Conservation (phyloP, 1,284 basidiomycete species). For the Leccinum insolens region DNA sequence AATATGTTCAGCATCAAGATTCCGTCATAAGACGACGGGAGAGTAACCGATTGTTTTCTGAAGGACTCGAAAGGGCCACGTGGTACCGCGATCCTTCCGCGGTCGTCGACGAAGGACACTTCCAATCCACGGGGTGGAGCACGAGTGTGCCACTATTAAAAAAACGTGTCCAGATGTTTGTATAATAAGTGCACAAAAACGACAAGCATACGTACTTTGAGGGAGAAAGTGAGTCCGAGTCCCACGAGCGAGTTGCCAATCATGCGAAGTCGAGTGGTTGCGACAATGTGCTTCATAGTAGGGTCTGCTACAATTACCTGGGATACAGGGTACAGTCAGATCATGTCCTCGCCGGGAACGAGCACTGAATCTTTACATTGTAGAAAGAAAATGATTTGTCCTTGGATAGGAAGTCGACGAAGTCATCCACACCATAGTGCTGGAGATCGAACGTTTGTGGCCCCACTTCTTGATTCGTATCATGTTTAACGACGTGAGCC, state of each 20-base stretch:
- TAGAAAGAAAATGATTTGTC: conserved; percentile 11
- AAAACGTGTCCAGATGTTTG: background rate
- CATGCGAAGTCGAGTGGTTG: background rate
- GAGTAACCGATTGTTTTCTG: background rate
- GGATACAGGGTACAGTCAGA: background rate
- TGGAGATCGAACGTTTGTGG: background rate
- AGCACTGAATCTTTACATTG: conserved; percentile 3
- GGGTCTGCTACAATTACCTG: conserved; percentile 9
- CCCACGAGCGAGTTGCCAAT: background rate
- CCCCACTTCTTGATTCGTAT: background rate
- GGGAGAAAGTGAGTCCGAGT: conserved; percentile 3
- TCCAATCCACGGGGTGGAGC: conserved; percentile 4
- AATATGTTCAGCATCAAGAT: conserved; percentile 13
- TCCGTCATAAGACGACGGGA: conserved; percentile 10
- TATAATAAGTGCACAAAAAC: background rate
- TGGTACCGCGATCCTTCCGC: conserved; percentile 5
- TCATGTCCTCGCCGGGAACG: background rate
- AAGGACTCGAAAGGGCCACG: conserved; percentile 4
- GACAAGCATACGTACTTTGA: background rate
- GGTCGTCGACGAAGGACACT: conserved; percentile 16
- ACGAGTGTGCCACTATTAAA: conserved; percentile 10
- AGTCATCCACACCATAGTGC: conserved; percentile 1
- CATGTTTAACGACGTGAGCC: conserved; percentile 10
- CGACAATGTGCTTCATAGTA: background rate
- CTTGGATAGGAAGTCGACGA: conserved; percentile 2